Base-by-base conservation (phyloP, 805 yeast species). In the Ogataea dorogensis region DNA sequence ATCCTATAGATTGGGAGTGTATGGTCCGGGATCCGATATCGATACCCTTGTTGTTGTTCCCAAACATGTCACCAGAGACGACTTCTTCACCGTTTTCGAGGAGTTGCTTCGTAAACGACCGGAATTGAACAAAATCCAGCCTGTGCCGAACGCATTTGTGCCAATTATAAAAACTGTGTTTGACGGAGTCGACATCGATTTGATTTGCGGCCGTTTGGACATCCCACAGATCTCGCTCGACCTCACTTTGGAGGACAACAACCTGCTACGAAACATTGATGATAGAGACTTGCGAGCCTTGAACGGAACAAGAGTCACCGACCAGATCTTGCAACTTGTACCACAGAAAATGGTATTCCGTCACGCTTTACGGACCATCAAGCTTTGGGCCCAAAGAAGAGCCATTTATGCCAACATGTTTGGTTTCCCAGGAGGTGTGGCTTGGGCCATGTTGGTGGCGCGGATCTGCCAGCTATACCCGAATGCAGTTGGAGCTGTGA, bases 391-490 rank as follows among this genome's bases (percentile, higher is more conserved):
- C 0, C 91, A 88, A 56, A 77, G 88, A 53, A 73, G 98, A 33
- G 98, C 96, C 0, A 77, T 93, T 11, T 93, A 93, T 63, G 97
- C 86, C 5, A 93, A 93, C 56, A 83, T 93, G 28, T 86, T 83
- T 72, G 98, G 98, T 0, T 93, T 91, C 63, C 98, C 98, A 1
- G 98, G 98, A 54, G 98, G 98, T 61, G 98, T 93, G 31, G 98
- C 98, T 1, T 93, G 98, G 98, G 98, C 98, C 1, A 93, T 93
- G 97, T 62, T 93, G 25, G 97, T 89, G n/a, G 98, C 98, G 1
- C 73, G 98, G 51, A 87, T 93, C 18, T 93, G 98, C 61, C 98
- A 93, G 59, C 65, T 93, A 33, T 93, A 91, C 58, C 98, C 98
- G 7, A 91, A 91, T 61, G 95, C 98, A 0, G 94, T 88, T 9